These are phyloP conservation scores for Barnettozyma pratensis DNA, from an alignment of 805 yeast species.

Conservation along the genomic window DNA sequence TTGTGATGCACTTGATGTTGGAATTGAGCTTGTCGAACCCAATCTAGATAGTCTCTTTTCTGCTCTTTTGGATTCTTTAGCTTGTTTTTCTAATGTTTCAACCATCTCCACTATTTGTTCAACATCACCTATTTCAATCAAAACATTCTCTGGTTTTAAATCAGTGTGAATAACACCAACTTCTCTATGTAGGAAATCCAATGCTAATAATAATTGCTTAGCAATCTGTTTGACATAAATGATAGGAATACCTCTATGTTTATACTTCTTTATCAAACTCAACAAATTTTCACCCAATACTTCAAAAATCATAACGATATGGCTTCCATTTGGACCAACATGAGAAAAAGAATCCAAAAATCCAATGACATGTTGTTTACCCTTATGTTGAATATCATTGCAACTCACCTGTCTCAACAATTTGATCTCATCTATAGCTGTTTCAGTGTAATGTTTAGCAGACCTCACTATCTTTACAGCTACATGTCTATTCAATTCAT, in stretches of 20 bases:
- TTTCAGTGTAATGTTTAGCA: slow-evolving; percentile 86
- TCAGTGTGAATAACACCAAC: slow-evolving; percentile 76
- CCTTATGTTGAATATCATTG: slow-evolving; percentile 64
- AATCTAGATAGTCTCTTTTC: slow-evolving; percentile 34
- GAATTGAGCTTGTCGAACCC: slow-evolving; percentile 13
- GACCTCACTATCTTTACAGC: slow-evolving; percentile 93
- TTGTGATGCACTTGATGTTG: slow-evolving; percentile 13
- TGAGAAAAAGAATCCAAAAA: slow-evolving; percentile 82
- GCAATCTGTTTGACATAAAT: slow-evolving; percentile 76
- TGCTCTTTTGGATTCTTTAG: slow-evolving; percentile 35
- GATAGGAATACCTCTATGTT: slow-evolving; percentile 75
- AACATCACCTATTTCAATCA: slow-evolving; percentile 79
- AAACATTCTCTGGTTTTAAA: slow-evolving; percentile 68
- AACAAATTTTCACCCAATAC: slow-evolving; percentile 91
- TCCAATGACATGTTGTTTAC: slow-evolving; percentile 75
- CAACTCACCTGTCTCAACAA: slow-evolving; percentile 63
- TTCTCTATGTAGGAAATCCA: slow-evolving; percentile 66
- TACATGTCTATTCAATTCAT: slow-evolving; percentile 63
- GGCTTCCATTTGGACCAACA: slow-evolving; percentile 86
- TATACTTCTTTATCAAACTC: slow-evolving; percentile 73
- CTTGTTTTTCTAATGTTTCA: slow-evolving; percentile 52
- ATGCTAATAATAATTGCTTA: slow-evolving; percentile 66
- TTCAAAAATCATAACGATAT: slow-evolving; percentile 96
- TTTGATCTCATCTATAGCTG: slow-evolving; percentile 91
- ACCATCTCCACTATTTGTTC: slow-evolving; percentile 69